phyloP scores from a whole-genome alignment of 2,329 filamentous ascomycete genomes.

The Leptographium lundbergii region DNA sequence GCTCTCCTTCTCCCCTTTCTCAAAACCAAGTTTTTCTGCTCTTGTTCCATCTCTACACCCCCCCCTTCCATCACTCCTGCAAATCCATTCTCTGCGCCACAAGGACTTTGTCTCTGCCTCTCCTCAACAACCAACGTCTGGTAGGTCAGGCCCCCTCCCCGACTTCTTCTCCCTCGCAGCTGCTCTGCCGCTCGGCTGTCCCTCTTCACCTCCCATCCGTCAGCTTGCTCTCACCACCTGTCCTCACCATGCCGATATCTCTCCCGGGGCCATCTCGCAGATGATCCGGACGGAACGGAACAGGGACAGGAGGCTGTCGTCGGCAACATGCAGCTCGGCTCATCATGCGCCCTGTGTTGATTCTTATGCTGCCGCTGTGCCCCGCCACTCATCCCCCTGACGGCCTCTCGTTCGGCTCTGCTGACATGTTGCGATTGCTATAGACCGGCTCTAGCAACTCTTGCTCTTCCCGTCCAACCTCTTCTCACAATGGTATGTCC shows the following conservation, averaged over 20 bases:
- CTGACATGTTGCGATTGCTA: neutral
- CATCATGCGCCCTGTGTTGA: neutral
- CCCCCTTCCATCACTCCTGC: neutral
- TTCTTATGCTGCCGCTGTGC: neutral
- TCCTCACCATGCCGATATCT: neutral
- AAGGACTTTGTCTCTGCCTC: neutral
- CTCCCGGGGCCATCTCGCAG: neutral
- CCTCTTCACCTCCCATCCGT: neutral
- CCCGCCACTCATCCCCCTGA: neutral
- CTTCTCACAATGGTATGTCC: constrained; percentile 1
- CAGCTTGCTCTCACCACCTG: neutral
- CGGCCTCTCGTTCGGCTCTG: neutral
- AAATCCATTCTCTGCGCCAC: neutral
- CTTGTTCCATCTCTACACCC: neutral
- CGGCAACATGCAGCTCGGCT: neutral
- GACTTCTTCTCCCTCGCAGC: neutral
- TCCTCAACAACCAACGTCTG: neutral
- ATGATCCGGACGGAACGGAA: no score
- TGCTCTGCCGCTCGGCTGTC: neutral
- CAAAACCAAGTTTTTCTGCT: neutral
- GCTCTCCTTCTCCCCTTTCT: neutral
- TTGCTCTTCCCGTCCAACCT: neutral
- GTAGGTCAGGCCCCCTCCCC: neutral
- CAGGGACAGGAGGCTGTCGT: neutral
- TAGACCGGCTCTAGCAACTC: neutral